These are phyloP conservation scores for Kalaharituber pfeilii DNA, from an alignment of 2,329 filamentous ascomycete genomes.

Conservation along the genomic window DNA sequence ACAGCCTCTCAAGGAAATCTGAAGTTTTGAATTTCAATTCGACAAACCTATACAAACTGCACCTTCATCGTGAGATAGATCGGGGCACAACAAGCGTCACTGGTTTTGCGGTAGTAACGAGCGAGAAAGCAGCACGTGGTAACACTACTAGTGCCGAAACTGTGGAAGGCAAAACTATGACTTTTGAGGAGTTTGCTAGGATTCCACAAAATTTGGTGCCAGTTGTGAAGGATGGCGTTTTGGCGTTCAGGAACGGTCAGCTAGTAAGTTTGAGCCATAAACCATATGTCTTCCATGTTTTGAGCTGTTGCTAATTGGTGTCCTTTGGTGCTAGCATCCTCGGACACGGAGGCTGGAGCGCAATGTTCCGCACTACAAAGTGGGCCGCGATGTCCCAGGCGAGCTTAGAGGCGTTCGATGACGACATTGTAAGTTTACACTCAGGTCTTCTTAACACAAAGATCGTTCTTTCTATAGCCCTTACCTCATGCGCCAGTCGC, in stretches of 20 bases:
- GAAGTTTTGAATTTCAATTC: not conserved
- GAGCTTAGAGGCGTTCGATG: not conserved
- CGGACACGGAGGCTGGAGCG: slow-evolving; percentile 13
- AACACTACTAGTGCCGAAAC: slow-evolving; percentile 6
- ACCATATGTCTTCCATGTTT: not conserved
- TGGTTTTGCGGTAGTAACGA: not conserved
- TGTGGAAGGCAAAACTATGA: slow-evolving; percentile 6
- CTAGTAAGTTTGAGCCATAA: slow-evolving; percentile 12
- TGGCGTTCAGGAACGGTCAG: slow-evolving; percentile 15
- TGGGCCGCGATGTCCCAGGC: slow-evolving; percentile 1
- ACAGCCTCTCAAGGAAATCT: not conserved
- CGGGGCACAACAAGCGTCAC: not conserved
- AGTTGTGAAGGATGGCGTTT: slow-evolving; percentile 14
- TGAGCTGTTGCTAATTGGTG: not conserved
- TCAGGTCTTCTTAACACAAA: too few relatives aligned
- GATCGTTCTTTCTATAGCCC: too few relatives aligned
- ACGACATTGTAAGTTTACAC: too few relatives aligned
- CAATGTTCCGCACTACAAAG: slow-evolving; percentile 12
- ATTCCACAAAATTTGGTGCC: slow-evolving; percentile 18
- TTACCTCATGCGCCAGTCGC: too few relatives aligned
- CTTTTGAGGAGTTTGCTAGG: slow-evolving; percentile 15
- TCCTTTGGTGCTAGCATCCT: slow-evolving; percentile 9
- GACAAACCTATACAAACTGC: not conserved
- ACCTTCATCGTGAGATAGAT: not conserved
- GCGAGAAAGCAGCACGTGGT: slow-evolving; percentile 4